Base-by-base conservation (phyloP, 129 eudicot genomes). In the Solidago caesia region DNA sequence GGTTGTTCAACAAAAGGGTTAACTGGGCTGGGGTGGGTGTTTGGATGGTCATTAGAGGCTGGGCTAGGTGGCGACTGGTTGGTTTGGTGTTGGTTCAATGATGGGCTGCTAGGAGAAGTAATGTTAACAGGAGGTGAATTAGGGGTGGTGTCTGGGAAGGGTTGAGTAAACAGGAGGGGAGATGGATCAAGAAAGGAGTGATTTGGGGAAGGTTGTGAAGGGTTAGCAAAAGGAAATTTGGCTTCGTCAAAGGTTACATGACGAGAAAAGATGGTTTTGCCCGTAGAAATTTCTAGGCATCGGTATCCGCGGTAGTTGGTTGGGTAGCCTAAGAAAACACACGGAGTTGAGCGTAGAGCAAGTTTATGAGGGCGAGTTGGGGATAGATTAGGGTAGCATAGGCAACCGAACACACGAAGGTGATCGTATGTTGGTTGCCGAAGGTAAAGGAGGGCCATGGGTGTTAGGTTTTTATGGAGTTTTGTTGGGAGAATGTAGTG, bases 381-480 rank as follows among this genome's bases (percentile, higher is more conserved):
- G 6, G 6, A 9, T n/a, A 70, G 11, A 15, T 69, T 69, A 10
- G 64, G 64, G 44, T 70, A 70, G n/a, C 64, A 70, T 0, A 26
- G 26, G 41, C 64, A 70, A 7, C 63, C 75, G 14, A 70, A 70
- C 2, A 70, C 9, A 7, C 64, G 58, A 12, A 51, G 21, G 61
- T 69, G 73, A 44, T 46, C 73, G 48, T 69, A 69, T 1, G 73
- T 44, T 1, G 73, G 73, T 8, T 48, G 11, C 5, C 48, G 47
- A 21, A 69, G 60, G 9, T 69, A 69, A 1, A 58, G 64, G 1
- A 58, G 0, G 9, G 64, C 4, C 1, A 21, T 53, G 4, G 59
- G 59, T 2, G n/a, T 53, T 8, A 1, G 59, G 5, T 53, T 11
- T 14, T 53, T 11, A 6, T 53, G 59, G 2, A 53, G 15, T n/a